Evolutionary conservation across 345 rosid species (phyloP).

Genomic region (Heritiera littoralis): DNA sequence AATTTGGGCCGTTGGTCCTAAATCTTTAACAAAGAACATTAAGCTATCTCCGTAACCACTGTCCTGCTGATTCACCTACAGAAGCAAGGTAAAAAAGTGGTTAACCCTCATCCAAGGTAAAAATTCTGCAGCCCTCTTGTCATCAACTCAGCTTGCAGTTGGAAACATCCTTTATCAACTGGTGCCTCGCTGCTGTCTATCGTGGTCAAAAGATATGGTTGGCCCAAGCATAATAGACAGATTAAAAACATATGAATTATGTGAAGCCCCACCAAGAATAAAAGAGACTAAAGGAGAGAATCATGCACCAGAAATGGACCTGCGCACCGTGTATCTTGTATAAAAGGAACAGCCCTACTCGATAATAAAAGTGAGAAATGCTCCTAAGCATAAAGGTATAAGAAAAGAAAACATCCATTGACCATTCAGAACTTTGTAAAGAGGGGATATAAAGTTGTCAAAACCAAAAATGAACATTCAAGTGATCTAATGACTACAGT

Average conservation of each 20-base stretch:
- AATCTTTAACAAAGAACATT: conserved; percentile 27
- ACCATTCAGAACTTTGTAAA: not conserved
- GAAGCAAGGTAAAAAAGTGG: not conserved
- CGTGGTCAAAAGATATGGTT: not conserved
- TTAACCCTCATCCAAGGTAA: not conserved
- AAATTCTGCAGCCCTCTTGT: not conserved
- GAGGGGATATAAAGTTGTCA: not conserved
- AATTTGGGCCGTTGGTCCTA: conserved; percentile 54
- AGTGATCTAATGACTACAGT: not conserved
- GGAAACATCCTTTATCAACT: not conserved
- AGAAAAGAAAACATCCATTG: not conserved
- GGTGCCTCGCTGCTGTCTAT: not conserved
- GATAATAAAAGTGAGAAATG: conserved; percentile 5
- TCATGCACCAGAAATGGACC: not conserved
- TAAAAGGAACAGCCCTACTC: not conserved
- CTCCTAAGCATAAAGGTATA: not conserved
- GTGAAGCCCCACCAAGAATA: conserved; percentile 13
- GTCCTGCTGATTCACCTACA: conserved; percentile 39
- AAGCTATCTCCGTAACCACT: conserved; percentile 33
- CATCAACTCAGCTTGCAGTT: not conserved
- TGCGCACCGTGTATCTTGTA: not conserved
- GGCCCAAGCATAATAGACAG: not conserved
- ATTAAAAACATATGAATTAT: conserved; percentile 1
- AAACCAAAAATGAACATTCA: not conserved
- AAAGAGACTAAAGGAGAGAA: not conserved